Base-by-base conservation (phyloP, 164 flowering plant species). In the Dillenia suffruticosa region DNA sequence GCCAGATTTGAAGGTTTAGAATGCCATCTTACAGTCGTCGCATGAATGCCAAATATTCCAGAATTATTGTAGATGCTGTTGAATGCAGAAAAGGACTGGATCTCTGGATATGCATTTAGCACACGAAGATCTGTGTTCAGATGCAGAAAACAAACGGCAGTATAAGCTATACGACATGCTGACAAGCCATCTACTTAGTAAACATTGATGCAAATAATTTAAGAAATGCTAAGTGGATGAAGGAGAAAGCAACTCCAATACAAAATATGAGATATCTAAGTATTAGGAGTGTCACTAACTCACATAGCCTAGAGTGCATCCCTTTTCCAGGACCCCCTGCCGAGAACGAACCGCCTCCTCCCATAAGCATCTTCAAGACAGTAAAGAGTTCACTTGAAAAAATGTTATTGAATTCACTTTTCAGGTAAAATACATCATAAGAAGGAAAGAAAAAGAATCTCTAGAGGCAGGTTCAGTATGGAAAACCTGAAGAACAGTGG, bases 251-350 rank as follows among this genome's bases (percentile, higher is more conserved):
- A 15, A 51, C 22, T 9, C 22, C 55, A 52, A 15, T 0, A 3
- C 55, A 19, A 16, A 0, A 15, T 15, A 52, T 17, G 12, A 16
- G 55, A 15, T 16, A 52, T 0, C 24, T 15, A 16, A 52, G 22
- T 10, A n/a, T 15, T 6, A 52, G 32, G 55, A 12, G 15, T 15
- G 17, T 44, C 51, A 10, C 51, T 8, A 65, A 84, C 96, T 80
- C 73, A 89, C 96, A 89, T 54, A 89, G 74, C 48, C 92, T 76
- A 60, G 96, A 86, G 64, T 82, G 74, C 96, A 89, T 86, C 58
- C 96, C 96, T 69, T 89, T 89, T 53, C 92, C 92, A 64, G 96
- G 96, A 61, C 96, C 96, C 32, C 96, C 96, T 68, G 92, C 85
- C 17, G 96, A 89, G 74, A 89, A 89, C 48, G 96, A 89, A 56